These are phyloP conservation scores for Pleodorina starrii DNA, from an alignment of 139 green algal genomes.

Conservation along the genomic window DNA sequence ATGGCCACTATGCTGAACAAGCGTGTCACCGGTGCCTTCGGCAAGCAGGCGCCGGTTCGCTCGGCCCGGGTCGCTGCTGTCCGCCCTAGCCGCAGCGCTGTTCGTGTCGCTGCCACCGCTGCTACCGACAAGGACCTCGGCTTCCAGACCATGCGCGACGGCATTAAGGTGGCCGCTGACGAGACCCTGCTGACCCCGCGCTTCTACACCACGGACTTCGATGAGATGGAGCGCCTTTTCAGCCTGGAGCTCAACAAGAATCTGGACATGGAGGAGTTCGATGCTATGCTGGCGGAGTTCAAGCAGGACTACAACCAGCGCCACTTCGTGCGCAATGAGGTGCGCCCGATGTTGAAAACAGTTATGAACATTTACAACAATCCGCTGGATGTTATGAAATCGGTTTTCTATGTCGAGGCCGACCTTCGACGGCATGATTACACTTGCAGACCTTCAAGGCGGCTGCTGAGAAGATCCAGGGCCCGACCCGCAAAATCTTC, in stretches of 20 bases:
- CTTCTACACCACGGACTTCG: slow-evolving; percentile 96
- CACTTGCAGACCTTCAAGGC: slow-evolving; percentile 85
- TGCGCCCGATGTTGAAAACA: background rate
- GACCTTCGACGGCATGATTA: background rate
- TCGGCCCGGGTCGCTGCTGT: slow-evolving; percentile 16
- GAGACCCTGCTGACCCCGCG: slow-evolving; percentile 95
- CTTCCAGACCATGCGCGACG: slow-evolving; percentile 77
- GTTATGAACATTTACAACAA: too few relatives aligned
- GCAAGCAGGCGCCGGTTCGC: slow-evolving; percentile 27
- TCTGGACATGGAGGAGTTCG: slow-evolving; percentile 92
- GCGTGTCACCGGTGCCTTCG: slow-evolving; percentile 24
- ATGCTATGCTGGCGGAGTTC: slow-evolving; percentile 95
- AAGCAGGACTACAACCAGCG: slow-evolving; percentile 98
- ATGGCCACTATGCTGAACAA: slow-evolving; percentile 46
- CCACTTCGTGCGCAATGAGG: slow-evolving; percentile 98
- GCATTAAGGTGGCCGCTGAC: slow-evolving; percentile 89
- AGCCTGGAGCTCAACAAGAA: slow-evolving; percentile 94
- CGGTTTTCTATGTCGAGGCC: background rate
- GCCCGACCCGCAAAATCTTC: slow-evolving; percentile 95
- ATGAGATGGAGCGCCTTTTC: slow-evolving; percentile 99
- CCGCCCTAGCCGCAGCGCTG: background rate
- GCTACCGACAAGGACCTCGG: slow-evolving; percentile 44
- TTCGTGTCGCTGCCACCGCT: slow-evolving; percentile 42
- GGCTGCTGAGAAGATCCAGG: slow-evolving; percentile 89
- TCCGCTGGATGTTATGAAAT: background rate